Evolutionary conservation across 768 basidiomycete genomes (phyloP), one percentile per base, ranked within the genome.

Genomic region (Boletus rubroflammeus): DNA sequence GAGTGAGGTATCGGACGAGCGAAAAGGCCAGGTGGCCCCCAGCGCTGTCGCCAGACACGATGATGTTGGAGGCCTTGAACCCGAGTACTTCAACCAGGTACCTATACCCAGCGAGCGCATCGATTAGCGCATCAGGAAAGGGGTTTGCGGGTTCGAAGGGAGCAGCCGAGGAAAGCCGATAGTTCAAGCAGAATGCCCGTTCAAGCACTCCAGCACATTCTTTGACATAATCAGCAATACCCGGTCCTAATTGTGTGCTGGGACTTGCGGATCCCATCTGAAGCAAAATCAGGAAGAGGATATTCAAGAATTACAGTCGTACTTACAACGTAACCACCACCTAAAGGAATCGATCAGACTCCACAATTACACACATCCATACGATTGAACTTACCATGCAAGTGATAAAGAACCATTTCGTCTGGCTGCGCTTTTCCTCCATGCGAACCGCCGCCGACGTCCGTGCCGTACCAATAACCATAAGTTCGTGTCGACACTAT

Each of bases 31-130:
- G 32, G 25, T 54, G 53, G 15, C 34, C 47, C 11, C 47, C 53
- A 7, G 43, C 51, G 13, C 51, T 46, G 42, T 46, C n/a, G 13
- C 51, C 51, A 13, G 47, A 54, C 41, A 44, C 48, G 21, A 50
- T 43, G 35, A 54, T 19, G 19, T 50, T 54, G 47, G 15, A 23
- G 14, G 34, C 35, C 17, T 35, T 50, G 46, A 54, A 54, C 8
- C 21, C 53, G 15, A 54, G 40, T 3, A 10, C 42, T 29, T 54
- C 41, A 14, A 50, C 23, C 48, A 54, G 31, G 41, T 43, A 50
- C 35, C 47, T 50, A 35, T 54, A 50, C 34, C 47, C 53, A 25
- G 53, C 47, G 21, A 54, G 47, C 7, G 53, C 48, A 25, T 54
- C 53, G 14, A 50, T 36, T 10, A 54, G 40, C 34, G 19, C 26